These are phyloP conservation scores for Acorus calamus DNA, from an alignment of 106 monocot genomes.

Conservation along the genomic window DNA sequence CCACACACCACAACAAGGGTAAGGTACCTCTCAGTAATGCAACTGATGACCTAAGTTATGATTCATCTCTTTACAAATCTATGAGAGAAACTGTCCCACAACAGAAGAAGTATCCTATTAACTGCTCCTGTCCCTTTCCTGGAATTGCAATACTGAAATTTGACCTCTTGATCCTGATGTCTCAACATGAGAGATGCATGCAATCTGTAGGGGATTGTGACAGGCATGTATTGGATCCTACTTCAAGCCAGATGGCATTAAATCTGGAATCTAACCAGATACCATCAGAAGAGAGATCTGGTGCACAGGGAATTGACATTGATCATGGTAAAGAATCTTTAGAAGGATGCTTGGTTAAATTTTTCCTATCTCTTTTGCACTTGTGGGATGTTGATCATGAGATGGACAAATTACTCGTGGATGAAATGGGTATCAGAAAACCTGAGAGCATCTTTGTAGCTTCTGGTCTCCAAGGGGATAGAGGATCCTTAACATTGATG, in stretches of 20 bases:
- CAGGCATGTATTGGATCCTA: conserved; percentile 12
- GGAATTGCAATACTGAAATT: conserved; percentile 69
- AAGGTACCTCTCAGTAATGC: conserved; percentile 17
- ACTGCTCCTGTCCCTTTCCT: conserved; percentile 73
- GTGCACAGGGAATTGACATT: conserved; percentile 15
- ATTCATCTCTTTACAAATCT: conserved; percentile 25
- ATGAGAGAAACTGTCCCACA: conserved; percentile 8
- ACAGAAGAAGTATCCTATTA: conserved; percentile 43
- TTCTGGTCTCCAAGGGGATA: conserved; percentile 72
- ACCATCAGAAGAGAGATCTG: conserved; percentile 13
- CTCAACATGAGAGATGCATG: conserved; percentile 7
- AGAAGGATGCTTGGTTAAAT: conserved; percentile 62
- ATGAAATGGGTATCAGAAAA: conserved; percentile 68
- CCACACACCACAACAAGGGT: conserved; percentile 15
- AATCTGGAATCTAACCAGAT: conserved; percentile 6
- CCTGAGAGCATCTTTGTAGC: conserved; percentile 55
- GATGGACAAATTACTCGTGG: conserved; percentile 62
- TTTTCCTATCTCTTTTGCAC: conserved; percentile 83
- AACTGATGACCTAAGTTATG: conserved; percentile 17
- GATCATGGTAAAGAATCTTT: conserved; percentile 22
- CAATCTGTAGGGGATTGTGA: conserved; percentile 6
- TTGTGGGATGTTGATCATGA: conserved; percentile 81
- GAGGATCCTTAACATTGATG: conserved; percentile 69
- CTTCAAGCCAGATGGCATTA: conserved; percentile 10
- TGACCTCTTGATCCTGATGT: conserved; percentile 65